Conservation (phyloP, 495 filamentous ascomycete genomes). For the Hypoxylon crocopeplum region DNA sequence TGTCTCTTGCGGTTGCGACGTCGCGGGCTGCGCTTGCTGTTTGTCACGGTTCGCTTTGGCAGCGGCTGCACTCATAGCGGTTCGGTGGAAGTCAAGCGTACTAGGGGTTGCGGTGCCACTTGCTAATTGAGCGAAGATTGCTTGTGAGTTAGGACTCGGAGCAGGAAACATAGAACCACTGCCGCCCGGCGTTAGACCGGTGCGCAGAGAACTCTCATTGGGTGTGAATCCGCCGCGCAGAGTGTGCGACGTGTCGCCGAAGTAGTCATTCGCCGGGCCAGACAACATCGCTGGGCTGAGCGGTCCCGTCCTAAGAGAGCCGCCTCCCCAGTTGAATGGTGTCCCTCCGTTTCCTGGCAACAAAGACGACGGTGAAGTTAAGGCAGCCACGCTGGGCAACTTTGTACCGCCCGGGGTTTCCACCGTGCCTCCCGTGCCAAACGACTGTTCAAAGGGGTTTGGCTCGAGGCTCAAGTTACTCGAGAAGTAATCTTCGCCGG, state of each 20-base stretch:
- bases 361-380: slow-evolving; percentile 87
- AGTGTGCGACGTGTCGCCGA: slow-evolving; percentile 76
- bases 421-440: slow-evolving; percentile 69
- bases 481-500: slow-evolving; percentile 79
- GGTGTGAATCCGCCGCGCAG: slow-evolving; percentile 88
- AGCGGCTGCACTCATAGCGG: slow-evolving; percentile 83
- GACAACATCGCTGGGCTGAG: slow-evolving; percentile 97
- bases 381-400: slow-evolving; percentile 86
- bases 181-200: slow-evolving; percentile 91
- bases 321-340: slow-evolving; percentile 78
- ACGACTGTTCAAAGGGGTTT: slow-evolving; percentile 96
- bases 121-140: slow-evolving; percentile 77
- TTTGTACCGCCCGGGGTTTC: slow-evolving; percentile 91
- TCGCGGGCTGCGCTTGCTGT: slow-evolving; percentile 48
- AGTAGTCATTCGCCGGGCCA: slow-evolving; percentile 75
- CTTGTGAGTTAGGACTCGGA: slow-evolving; percentile 84
- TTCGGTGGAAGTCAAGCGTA: slow-evolving; percentile 93
- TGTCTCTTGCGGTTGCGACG: slow-evolving; percentile 57
- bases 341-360: slow-evolving; percentile 72
- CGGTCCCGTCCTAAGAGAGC: slow-evolving; percentile 89
- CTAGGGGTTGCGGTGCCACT: slow-evolving; percentile 85
- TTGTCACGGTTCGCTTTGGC: slow-evolving; percentile 57
- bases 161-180: slow-evolving; percentile 98
- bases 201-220: slow-evolving; percentile 93
- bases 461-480: slow-evolving; percentile 76